Base-by-base conservation (phyloP, 2,329 filamentous ascomycete genomes). In the Ophiostoma sp. region DNA sequence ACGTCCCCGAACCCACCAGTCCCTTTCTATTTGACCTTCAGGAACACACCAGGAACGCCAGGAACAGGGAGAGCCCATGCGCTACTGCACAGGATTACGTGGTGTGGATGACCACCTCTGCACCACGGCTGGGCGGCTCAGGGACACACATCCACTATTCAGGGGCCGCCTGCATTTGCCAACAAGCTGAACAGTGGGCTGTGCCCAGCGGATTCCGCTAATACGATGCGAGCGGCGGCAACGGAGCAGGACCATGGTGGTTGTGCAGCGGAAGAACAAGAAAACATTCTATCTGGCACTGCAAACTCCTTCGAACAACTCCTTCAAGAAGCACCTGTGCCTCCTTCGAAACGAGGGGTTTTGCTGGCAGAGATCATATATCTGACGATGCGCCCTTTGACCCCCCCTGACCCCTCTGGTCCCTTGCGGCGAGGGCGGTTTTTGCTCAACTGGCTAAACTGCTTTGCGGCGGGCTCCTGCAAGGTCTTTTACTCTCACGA, bases 141-240 rank as follows among this genome's bases (percentile, higher is more conserved):
- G 45, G 69, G 45, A 52, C 42, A 17, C 15, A 50, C 70, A 72
- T 66, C 70, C 70, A 72, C 70, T 66, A 64, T 72, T 72, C 70
- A 72, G 70, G 70, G 70, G 70, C 22, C n/a, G 42, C 42, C 70
- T 55, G 70, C 70, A 72, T 69, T 63, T 71, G n/a, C 69, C 55
- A 71, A 71, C 69, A 61, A 39, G 69, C 36, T 19, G 42, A 36
- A 52, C 42, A 64, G 69, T 50, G 69, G 69, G 57, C 69, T 71
- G 57, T 63, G 69, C 45, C 57, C 42, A 33, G 39, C 36, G 22
- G 69, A 36, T 63, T 63, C 69, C 69, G 68, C 50, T 25, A 11
- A n/a, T n/a, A 59, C 69, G 52, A 70, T 25, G 9, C 50, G 22
- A 52, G 6, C n/a, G n/a, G 50, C 28, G 48, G 48, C 45, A 33